Base-by-base conservation (phyloP, 1,139 yeast genomes). In the Candida sanyaensis region DNA sequence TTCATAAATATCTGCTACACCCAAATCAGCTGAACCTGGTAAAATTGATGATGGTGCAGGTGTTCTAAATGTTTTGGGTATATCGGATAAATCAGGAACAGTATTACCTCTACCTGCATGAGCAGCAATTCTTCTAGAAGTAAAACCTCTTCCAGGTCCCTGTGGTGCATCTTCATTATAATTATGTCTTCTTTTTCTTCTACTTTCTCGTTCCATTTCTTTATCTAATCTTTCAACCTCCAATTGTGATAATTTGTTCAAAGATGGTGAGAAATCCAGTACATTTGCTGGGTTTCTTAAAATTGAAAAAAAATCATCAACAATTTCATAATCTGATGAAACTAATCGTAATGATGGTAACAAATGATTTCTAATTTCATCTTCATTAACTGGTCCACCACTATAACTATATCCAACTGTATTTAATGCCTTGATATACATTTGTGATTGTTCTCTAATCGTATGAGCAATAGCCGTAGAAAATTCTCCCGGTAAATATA, bases 381-480 rank as follows among this genome's bases (percentile, higher is more conserved):
- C 97, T 59, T 92, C 97, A 42, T 85, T 88, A 7, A 93, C 83
- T 1, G 81, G 75, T 13, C 86, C 76, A 3, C 97, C 97, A 64
- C 92, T 96, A 66, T 90, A 93, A 53, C 80, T 81, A 65, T 91
- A 88, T 0, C 97, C 97, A 12, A 87, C 77, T 49, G 90, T 66
- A 51, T 78, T 80, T 47, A 93, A 71, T 0, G 96, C 83, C 61
- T 86, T 88, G 51, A 88, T 87, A 64, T 85, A 92, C 57, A 89
- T 71, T 65, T 92, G 98, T 5, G 85, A 78, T 65, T 93, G 99
- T 61, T 93, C 99, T 48, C 97, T 75, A 41, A 93, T 93, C 4
- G 89, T 78, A 65, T 92, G 98, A 0, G 97, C 81, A 41, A 93
- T 84, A 0, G 97, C 96, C 1, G 97, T 89, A 17, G 83, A 74